These are phyloP conservation scores for Hanseniaspora pseudoguilliermondii DNA, from an alignment of 805 yeast genomes.

Conservation along the genomic window DNA sequence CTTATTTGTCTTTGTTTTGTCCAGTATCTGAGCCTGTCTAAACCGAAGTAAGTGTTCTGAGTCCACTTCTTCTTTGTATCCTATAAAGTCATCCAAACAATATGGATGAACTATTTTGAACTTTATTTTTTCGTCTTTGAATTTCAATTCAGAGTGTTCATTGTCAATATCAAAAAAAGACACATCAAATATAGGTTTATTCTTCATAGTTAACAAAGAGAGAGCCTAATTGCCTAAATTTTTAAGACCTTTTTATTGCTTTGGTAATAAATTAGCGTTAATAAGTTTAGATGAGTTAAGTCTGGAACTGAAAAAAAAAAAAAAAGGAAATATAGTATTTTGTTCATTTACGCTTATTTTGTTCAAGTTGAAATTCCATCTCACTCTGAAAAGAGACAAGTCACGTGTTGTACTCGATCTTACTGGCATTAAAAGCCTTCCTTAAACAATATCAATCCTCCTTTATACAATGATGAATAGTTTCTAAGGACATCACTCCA, in stretches of 20 bases:
- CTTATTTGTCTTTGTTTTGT: not conserved
- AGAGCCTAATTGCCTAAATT: no score
- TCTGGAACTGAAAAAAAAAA: no score
- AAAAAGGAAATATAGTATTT: no score
- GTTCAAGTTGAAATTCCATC: no score
- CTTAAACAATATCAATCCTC: not conserved
- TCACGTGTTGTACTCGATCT: no score
- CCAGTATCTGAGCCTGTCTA: not conserved
- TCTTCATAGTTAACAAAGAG: not conserved
- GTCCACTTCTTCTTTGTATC: not conserved
- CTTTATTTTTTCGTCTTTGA: not conserved
- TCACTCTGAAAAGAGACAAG: no score
- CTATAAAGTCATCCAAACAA: not conserved
- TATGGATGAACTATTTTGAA: not conserved
- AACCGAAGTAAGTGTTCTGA: not conserved
- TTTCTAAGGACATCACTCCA: not conserved
- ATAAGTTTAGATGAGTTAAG: no score
- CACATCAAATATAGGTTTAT: not conserved
- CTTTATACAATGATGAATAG: not conserved
- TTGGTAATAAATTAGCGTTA: not conserved
- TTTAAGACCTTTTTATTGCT: not conserved
- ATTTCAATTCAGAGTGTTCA: not conserved
- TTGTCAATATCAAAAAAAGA: conserved; percentile 6
- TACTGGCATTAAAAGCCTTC: no score
- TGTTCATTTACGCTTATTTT: no score